A percentile compares a stretch with the other conserved stretches of the same genome.
Evolutionary conservation across 2,329 filamentous ascomycete genomes (phyloP).

Genomic region (Botryotinia convoluta): DNA sequence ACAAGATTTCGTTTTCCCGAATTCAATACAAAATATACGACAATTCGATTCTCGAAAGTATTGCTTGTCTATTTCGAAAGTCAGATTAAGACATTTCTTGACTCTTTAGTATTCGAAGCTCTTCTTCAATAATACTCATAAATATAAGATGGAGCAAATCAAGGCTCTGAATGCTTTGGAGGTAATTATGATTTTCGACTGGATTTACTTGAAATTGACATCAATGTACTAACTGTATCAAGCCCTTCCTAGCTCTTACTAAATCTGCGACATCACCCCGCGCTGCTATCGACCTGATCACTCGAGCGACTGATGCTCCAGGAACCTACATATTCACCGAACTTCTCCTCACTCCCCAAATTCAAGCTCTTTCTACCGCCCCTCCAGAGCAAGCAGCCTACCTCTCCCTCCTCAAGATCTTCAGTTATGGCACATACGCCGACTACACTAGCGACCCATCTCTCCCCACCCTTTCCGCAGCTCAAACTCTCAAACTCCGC

Average conservation of each 20-base stretch:
- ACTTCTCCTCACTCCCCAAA: slow-evolving; percentile 76
- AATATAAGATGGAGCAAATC: slow-evolving; percentile 65
- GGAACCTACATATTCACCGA: slow-evolving; percentile 93
- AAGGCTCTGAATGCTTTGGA: slow-evolving; percentile 64
- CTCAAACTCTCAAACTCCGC: slow-evolving; percentile 80
- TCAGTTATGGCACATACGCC: slow-evolving; percentile 86
- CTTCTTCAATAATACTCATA: slow-evolving; percentile 21
- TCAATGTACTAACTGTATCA: slow-evolving; percentile 43
- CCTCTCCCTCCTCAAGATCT: slow-evolving; percentile 77
- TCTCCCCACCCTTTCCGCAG: slow-evolving; percentile 69
- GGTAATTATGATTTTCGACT: slow-evolving; percentile 42
- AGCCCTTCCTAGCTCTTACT: slow-evolving; percentile 88
- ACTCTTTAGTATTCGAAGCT: background rate
- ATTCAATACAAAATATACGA: background rate
- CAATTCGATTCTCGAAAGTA: background rate
- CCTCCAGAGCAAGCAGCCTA: slow-evolving; percentile 61
- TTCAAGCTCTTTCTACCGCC: slow-evolving; percentile 64
- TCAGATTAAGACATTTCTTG: background rate
- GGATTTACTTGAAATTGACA: background rate
- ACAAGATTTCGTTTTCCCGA: background rate
- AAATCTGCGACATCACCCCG: slow-evolving; percentile 82
- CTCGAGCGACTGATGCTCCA: slow-evolving; percentile 81
- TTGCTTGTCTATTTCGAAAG: background rate
- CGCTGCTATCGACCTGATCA: slow-evolving; percentile 81
- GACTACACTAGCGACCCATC: slow-evolving; percentile 57